phyloP scores from a whole-genome alignment of 139 green algal genomes.

The Parachlorella kessleri region DNA sequence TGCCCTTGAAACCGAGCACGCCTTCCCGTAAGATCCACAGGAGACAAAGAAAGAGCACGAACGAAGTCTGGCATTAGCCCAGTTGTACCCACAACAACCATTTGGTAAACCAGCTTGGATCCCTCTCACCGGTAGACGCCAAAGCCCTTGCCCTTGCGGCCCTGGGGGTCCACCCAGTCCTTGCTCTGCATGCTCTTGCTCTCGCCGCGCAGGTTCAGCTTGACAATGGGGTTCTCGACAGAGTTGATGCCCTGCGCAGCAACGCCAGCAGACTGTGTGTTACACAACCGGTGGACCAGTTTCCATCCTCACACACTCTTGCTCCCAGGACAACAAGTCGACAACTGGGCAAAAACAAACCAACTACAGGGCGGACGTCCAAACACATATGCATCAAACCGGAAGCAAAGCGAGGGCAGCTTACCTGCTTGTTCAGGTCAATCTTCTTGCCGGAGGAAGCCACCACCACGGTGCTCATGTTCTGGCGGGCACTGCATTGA shows the following conservation, averaged over 20 bases:
- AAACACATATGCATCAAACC: too few relatives aligned
- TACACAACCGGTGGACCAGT: neutral
- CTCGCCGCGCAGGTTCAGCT: slow-evolving; percentile 84
- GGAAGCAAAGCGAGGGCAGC: too few relatives aligned
- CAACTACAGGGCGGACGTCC: too few relatives aligned
- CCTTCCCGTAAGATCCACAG: too few relatives aligned
- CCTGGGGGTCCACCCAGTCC: slow-evolving; percentile 85
- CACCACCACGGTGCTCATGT: slow-evolving; percentile 41
- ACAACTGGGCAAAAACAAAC: neutral
- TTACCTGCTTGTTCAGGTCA: slow-evolving; percentile 86
- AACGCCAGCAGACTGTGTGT: neutral
- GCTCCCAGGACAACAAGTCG: neutral
- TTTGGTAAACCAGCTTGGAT: too few relatives aligned
- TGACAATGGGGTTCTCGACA: slow-evolving; percentile 73
- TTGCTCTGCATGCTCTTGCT: slow-evolving; percentile 81
- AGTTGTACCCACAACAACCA: too few relatives aligned
- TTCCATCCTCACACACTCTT: neutral
- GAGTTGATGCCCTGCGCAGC: slow-evolving; percentile 78
- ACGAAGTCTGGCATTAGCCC: too few relatives aligned
- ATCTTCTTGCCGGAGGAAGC: slow-evolving; percentile 79
- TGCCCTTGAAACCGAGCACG: too few relatives aligned
- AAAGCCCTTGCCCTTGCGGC: slow-evolving; percentile 88
- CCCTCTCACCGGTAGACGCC: slow-evolving; percentile 91
- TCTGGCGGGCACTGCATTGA: slow-evolving; percentile 22
- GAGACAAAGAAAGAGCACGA: too few relatives aligned